Evolutionary conservation across 192 early-diverging fungal genomes (phyloP).

Genomic region (Backusella luteola): DNA sequence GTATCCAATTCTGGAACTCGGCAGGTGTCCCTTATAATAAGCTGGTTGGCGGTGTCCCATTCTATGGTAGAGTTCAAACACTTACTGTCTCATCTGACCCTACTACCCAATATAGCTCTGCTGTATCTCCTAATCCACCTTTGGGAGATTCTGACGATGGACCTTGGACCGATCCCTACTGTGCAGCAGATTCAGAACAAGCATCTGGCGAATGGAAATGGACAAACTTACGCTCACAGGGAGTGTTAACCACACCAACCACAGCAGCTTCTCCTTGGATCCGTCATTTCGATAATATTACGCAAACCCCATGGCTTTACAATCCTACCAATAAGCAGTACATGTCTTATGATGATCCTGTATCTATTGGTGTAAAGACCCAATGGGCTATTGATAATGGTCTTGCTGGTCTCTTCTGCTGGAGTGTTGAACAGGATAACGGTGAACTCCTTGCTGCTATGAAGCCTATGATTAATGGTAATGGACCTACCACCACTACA

Average conservation of each 20-base stretch:
- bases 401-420: constrained; percentile 64
- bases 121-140: constrained; percentile 34
- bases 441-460: constrained; percentile 54
- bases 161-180: constrained; percentile 51
- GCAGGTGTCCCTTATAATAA: constrained; percentile 58
- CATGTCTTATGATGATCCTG: constrained; percentile 70
- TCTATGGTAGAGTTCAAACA: constrained; percentile 52
- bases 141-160: constrained; percentile 56
- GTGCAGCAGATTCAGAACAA: constrained; percentile 38
- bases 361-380: constrained; percentile 56
- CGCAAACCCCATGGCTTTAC: constrained; percentile 72
- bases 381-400: constrained; percentile 53
- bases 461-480: not conserved
- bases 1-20: constrained; percentile 53
- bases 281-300: constrained; percentile 58
- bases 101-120: constrained; percentile 12
- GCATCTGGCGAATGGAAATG: constrained; percentile 68
- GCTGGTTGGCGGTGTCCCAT: constrained; percentile 59
- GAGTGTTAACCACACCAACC: constrained; percentile 42
- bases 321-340: constrained; percentile 54
- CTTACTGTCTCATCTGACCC: constrained; percentile 29
- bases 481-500: constrained; percentile 33
- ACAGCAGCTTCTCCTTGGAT: constrained; percentile 61
- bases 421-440: constrained; percentile 68
- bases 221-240: constrained; percentile 58